Percentiles rank a stretch among this genome's conserved stretches.
Conservation (phyloP, 257 asterid genomes). For the Solanum dulcamara region DNA sequence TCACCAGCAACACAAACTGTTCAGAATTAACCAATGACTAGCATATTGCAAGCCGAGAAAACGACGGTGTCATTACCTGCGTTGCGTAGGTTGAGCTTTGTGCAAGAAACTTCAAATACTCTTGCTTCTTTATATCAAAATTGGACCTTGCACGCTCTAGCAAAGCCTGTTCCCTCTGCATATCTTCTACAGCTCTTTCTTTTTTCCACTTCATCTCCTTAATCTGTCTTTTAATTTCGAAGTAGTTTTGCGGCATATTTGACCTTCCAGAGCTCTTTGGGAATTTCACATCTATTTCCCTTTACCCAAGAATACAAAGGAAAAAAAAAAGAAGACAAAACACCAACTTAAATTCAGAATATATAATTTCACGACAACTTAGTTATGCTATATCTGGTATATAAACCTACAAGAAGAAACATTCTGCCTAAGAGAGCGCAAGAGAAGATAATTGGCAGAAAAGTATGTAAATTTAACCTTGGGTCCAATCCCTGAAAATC, state of each 20-base stretch:
- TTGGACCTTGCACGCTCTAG: constrained; percentile 26
- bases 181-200: constrained; percentile 31
- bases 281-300: constrained; percentile 43
- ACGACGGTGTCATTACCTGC: constrained; percentile 23
- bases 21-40: not conserved
- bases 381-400: not conserved
- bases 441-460: not conserved
- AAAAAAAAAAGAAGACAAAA: not conserved
- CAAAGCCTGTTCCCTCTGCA: constrained; percentile 38
- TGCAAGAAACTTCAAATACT: constrained; percentile 26
- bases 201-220: constrained; percentile 49
- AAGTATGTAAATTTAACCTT: too few relatives aligned
- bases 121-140: constrained; percentile 39
- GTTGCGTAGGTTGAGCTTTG: constrained; percentile 20
- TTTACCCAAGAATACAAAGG: constrained; percentile 18
- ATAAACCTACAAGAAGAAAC: not conserved
- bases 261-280: constrained; percentile 29
- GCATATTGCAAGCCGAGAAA: not conserved
- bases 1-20: not conserved
- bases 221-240: constrained; percentile 29
- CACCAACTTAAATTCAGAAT: not conserved
- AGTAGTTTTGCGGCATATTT: constrained; percentile 22
- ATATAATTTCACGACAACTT: not conserved
- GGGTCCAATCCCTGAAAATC: not conserved
- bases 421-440: not conserved